Conservation (phyloP, 2,329 filamentous ascomycete species). For the Aspergillus sergii region DNA sequence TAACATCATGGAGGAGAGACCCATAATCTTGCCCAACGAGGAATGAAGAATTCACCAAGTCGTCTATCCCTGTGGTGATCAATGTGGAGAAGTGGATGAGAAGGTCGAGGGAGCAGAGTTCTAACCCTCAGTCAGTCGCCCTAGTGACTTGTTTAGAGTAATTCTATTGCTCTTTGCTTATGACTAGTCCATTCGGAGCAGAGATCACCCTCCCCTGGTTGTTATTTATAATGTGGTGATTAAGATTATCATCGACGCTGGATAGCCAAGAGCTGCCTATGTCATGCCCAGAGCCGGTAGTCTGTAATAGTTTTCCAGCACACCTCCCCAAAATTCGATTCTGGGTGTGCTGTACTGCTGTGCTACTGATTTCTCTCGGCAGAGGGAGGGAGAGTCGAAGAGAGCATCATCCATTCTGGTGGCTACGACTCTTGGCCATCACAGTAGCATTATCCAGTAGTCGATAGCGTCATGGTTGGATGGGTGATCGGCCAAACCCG, state of each 20-base stretch:
- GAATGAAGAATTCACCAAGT: background rate
- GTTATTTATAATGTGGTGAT: conserved; percentile 5
- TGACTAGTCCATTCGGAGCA: background rate
- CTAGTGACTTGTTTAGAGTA: background rate
- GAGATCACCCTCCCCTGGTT: background rate
- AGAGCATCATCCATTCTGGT: background rate
- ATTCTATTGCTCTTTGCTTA: background rate
- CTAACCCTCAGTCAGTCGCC: background rate
- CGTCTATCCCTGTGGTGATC: conserved; percentile 15
- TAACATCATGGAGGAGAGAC: background rate
- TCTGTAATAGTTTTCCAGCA: conserved; percentile 9
- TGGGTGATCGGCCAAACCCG: conserved; percentile 6
- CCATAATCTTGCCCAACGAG: background rate
- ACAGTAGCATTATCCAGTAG: background rate
- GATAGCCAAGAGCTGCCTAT: conserved; percentile 23
- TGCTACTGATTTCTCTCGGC: background rate
- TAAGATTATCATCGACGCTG: conserved; percentile 6
- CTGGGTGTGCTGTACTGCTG: background rate
- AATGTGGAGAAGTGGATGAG: conserved; percentile 12
- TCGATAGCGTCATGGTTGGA: conserved; percentile 19
- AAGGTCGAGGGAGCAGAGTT: background rate
- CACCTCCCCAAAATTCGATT: background rate
- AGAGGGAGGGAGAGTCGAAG: background rate
- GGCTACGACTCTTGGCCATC: background rate
- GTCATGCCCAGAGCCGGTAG: conserved; percentile 13